Conservation (phyloP, 2,329 filamentous ascomycete genomes). For the Amauroascus verrucosus region DNA sequence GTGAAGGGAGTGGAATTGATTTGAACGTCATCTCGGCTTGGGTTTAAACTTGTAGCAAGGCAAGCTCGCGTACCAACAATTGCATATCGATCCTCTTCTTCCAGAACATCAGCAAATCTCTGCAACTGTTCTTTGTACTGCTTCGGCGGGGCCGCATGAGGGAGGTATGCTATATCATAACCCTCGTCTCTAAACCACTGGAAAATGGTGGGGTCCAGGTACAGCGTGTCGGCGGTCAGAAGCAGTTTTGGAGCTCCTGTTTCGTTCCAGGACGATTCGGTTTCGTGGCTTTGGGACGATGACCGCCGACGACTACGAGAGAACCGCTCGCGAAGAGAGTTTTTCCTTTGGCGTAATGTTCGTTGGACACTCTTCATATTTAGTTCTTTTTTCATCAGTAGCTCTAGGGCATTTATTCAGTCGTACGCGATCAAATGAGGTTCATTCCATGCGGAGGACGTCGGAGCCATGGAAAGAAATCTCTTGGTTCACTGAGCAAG, state of each 20-base stretch:
- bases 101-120: conserved; percentile 44
- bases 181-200: conserved; percentile 40
- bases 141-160: conserved; percentile 44
- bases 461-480: not conserved
- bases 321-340: conserved; percentile 1
- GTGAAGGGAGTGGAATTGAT: not conserved
- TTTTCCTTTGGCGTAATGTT: conserved; percentile 1
- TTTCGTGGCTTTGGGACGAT: not conserved
- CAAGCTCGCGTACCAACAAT: conserved; percentile 46
- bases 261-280: conserved; percentile 55
- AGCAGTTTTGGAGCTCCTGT: conserved; percentile 55
- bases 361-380: conserved; percentile 4
- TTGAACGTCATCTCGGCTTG: not conserved
- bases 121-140: conserved; percentile 43
- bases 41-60: not conserved
- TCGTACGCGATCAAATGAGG: too few species aligned
- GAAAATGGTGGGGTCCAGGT: conserved; percentile 13
- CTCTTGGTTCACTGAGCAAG: not conserved
- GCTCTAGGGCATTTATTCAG: too few species aligned
- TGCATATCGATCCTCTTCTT: conserved; percentile 50
- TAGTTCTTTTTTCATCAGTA: too few species aligned
- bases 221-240: conserved; percentile 11
- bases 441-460: not conserved
- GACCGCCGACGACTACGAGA: not conserved
- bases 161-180: conserved; percentile 49